These are phyloP conservation scores for Madurella fahalii DNA, from an alignment of 2,329 filamentous ascomycete species.

Conservation along the genomic window DNA sequence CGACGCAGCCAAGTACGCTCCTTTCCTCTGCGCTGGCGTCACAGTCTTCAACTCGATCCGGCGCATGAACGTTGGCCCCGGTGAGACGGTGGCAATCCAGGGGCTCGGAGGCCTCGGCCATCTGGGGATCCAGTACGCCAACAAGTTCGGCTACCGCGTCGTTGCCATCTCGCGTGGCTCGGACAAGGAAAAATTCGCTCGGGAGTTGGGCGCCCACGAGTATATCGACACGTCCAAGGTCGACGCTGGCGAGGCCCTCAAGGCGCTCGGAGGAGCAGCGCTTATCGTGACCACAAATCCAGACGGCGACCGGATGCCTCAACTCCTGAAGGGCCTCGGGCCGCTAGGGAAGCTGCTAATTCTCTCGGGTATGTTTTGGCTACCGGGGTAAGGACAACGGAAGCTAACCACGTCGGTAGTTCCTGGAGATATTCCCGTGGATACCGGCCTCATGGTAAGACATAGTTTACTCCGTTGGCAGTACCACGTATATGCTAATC, in stretches of 20 bases:
- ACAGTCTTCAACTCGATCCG: conserved; percentile 43
- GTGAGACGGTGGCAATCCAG: conserved; percentile 42
- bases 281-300: conserved; percentile 62
- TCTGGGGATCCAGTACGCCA: conserved; percentile 61
- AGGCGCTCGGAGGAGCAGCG: conserved; percentile 56
- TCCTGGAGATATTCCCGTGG: conserved; percentile 40
- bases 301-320: conserved; percentile 50
- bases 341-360: conserved; percentile 55
- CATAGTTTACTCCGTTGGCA: not conserved
- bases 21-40: conserved; percentile 48
- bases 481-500: conserved; percentile 12
- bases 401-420: conserved; percentile 16
- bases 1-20: conserved; percentile 41
- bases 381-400: not conserved
- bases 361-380: conserved; percentile 41
- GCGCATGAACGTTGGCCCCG: conserved; percentile 32
- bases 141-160: conserved; percentile 60
- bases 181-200: conserved; percentile 50
- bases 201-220: conserved; percentile 52
- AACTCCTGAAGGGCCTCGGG: conserved; percentile 51
- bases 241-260: conserved; percentile 45
- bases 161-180: conserved; percentile 49
- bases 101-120: conserved; percentile 64
- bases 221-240: conserved; percentile 43
- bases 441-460: conserved; percentile 29